phyloP scores from a whole-genome alignment of 352 stramenopile genomes.

The Thalassiosira ordinaria region DNA sequence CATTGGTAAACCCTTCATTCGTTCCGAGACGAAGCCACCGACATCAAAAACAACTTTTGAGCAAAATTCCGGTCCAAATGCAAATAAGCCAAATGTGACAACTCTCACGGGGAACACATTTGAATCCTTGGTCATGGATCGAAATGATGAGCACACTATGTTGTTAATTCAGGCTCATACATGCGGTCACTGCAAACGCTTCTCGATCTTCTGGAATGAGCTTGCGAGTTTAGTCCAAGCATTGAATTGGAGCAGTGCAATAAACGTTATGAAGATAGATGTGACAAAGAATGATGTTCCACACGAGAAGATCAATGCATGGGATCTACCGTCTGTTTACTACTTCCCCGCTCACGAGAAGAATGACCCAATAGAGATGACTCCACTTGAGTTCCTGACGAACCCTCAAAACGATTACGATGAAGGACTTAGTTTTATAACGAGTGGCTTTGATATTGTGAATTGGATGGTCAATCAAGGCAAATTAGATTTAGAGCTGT shows the following conservation, averaged over 20 bases:
- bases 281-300: slow-evolving; percentile 66
- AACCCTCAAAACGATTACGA: slow-evolving; percentile 50
- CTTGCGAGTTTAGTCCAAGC: slow-evolving; percentile 61
- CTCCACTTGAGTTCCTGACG: slow-evolving; percentile 3
- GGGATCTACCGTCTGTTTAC: slow-evolving; percentile 57
- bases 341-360: slow-evolving; percentile 60
- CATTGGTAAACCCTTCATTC: slow-evolving; percentile 49
- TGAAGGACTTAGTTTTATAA: slow-evolving; percentile 50
- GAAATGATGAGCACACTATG: slow-evolving; percentile 60
- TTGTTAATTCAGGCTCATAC: slow-evolving; percentile 59
- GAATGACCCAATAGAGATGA: slow-evolving; percentile 54
- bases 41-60: background rate
- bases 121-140: slow-evolving; percentile 56
- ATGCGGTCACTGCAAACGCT: slow-evolving; percentile 80
- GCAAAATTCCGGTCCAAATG: background rate
- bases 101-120: slow-evolving; percentile 62
- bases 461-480: slow-evolving; percentile 56
- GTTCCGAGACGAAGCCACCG: slow-evolving; percentile 24
- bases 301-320: slow-evolving; percentile 52
- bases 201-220: slow-evolving; percentile 74
- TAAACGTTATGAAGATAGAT: slow-evolving; percentile 71
- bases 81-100: slow-evolving; percentile 37
- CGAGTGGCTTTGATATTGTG: slow-evolving; percentile 55
- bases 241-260: slow-evolving; percentile 59
- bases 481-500: slow-evolving; percentile 59